A percentile compares a stretch with the other conserved stretches of the same genome.
phyloP scores from a whole-genome alignment of 306 rosid species.

The Abrus pulchellus region DNA sequence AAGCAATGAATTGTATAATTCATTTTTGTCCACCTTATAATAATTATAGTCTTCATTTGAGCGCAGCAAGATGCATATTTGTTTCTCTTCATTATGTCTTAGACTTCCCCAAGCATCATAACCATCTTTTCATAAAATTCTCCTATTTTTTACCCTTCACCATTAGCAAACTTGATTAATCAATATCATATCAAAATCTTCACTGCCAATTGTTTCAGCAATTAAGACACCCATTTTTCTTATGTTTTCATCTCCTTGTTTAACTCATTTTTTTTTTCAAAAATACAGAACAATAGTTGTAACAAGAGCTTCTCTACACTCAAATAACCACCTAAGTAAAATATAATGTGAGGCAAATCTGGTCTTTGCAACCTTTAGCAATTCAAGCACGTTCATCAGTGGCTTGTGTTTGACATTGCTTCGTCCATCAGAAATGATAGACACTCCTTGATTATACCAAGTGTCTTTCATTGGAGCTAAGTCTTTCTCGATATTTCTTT shows the following conservation, averaged over 20 bases:
- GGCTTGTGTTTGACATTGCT: not conserved
- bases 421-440: not conserved
- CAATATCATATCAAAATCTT: not conserved
- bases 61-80: not conserved
- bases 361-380: constrained; percentile 11
- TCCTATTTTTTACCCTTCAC: constrained; percentile 12
- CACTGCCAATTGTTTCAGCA: not conserved
- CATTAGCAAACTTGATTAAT: constrained; percentile 19
- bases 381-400: not conserved
- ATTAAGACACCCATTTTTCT: not conserved
- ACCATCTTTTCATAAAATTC: constrained; percentile 26
- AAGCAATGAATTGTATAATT: not conserved
- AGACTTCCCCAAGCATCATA: not conserved
- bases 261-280: not conserved
- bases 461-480: not conserved
- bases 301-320: not conserved
- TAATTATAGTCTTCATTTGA: not conserved
- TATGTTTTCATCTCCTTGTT: constrained; percentile 2
- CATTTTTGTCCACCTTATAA: constrained; percentile 3
- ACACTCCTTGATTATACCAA: not conserved
- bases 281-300: not conserved
- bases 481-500: too few relatives aligned
- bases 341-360: constrained; percentile 19
- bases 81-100: not conserved
- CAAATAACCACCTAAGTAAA: not conserved